Evolutionary conservation across 768 basidiomycete genomes (phyloP), one percentile per base, ranked within the genome.

Genomic region (Mycena galericulata): DNA sequence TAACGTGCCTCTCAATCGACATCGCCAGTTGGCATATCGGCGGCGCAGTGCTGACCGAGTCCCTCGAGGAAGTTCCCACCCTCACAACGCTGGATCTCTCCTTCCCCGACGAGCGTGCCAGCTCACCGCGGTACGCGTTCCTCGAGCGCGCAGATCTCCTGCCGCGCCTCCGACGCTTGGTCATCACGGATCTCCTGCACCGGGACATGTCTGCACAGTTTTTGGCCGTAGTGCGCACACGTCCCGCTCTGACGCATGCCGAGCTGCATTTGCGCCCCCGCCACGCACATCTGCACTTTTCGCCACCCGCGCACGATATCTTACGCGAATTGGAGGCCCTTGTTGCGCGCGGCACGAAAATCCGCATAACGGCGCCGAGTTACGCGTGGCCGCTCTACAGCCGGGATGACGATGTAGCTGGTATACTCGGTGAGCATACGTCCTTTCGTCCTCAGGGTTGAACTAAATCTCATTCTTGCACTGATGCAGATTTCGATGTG

Each of bases 221-320:
- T 18, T 11, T 47, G 5, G 9, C 58, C 22, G 24, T 59, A n/a
- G 10, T 32, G 12, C 12, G 27, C 22, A 22, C 22, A 24, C 4
- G 20, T n/a, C 18, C 41, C 26, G 3, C 3, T n/a, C 24, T 59
- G 15, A 18, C 2, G 36, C 45, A 18, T 14, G 58, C 45, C 20
- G 58, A 59, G 46, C 32, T 59, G 58, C 30, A 49, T 22, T 22
- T 59, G n/a, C 41, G 43, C 30, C 26, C 58, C 46, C 7, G 4
- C 22, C 43, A 32, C n/a, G 11, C 57, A 4, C 20, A 59, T 1
- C 22, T 1, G 12, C 18, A 2, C 17, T 17, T 36, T 2, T 11
- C 32, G 22, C 57, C n/a, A n/a, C n/a, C 57, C 3, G 12, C 4
- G 2, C n/a, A n/a, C 6, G 20, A 46, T 3, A 30, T 43, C 4